Base-by-base conservation (phyloP, 2,329 filamentous ascomycete species). In the Cercospora nicotianae region DNA sequence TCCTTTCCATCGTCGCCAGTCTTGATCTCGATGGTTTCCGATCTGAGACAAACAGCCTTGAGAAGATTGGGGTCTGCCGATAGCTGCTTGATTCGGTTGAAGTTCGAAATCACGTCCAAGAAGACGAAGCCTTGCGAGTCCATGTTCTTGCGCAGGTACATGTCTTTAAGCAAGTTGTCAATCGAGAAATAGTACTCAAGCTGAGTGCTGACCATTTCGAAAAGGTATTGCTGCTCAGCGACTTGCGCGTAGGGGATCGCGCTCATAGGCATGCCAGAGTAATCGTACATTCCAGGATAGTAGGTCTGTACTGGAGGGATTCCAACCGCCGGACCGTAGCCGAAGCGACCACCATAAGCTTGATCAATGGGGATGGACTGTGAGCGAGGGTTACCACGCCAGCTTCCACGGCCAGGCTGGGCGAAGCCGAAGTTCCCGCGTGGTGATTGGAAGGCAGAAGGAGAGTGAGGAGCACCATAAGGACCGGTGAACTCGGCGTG, bases 111-210 rank as follows among this genome's bases (percentile, higher is more conserved):
- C 67, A 97, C 87, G 36, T 86, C 85, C 62, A 99, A 82, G 61
- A 88, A 89, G 13, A 97, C 94, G 76, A 94, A 98, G 18, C 95
- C 95, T 79, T 98, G 92, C 0, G 91, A 92, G 77, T 99, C 94
- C 95, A 99, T 98, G 74, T 94, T 90, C 75, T 88, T 89, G 66
- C 95, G 90, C 67, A 99, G 85, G 80, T 89, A 98, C 76, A 92
- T 85, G 76, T 99, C 95, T 81, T 97, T 97, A 85, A 92, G 91
- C 60, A 98, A 85, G 78, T 99, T 99, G 76, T 97, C 92, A 30
- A 97, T 87, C 0, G 94, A 98, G 81, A 99, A 97, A 81, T 99
- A 99, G 83, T 97, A 99, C 76, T 97, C 93, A 42, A 79, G 69
- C 76, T 90, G 89, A 74, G 83, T 86, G 70, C 83, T 85, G 75